phyloP scores from a whole-genome alignment of 441 rosid species.

The Sinapis alba region DNA sequence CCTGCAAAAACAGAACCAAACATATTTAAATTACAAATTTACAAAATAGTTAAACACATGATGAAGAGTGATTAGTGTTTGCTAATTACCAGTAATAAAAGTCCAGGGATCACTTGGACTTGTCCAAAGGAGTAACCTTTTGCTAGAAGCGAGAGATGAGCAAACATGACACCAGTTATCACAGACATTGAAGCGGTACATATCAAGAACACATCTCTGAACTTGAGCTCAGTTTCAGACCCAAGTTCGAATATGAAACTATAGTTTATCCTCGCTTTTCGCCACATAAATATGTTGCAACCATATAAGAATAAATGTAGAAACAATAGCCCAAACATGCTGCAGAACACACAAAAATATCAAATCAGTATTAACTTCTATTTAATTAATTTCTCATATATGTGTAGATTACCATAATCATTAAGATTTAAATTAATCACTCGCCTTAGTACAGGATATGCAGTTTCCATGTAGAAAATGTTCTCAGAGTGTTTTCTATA shows the following conservation, averaged over 20 bases:
- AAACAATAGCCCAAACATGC: conserved; percentile 90
- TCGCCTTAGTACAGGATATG: conserved; percentile 93
- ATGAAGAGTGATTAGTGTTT: conserved; percentile 11
- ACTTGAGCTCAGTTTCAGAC: conserved; percentile 81
- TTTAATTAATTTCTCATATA: not conserved
- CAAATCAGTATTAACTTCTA: conserved; percentile 24
- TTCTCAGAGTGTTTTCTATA: conserved; percentile 59
- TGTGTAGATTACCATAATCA: not conserved
- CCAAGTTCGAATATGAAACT: conserved; percentile 85
- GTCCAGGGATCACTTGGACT: conserved; percentile 88
- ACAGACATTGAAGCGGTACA: conserved; percentile 79
- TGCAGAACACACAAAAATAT: conserved; percentile 47
- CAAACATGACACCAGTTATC: conserved; percentile 76
- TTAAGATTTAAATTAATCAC: conserved; percentile 29
- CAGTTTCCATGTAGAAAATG: conserved; percentile 91
- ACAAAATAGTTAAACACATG: not conserved
- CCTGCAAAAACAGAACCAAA: conserved; percentile 45
- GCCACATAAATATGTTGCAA: conserved; percentile 95
- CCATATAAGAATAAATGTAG: conserved; percentile 90
- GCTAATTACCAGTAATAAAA: conserved; percentile 66
- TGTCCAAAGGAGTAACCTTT: conserved; percentile 71
- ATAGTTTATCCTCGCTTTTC: conserved; percentile 85
- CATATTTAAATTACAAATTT: not conserved
- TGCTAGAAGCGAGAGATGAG: conserved; percentile 70
- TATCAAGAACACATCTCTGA: conserved; percentile 87